A percentile compares a stretch with the other conserved stretches of the same genome.
phyloP scores from a whole-genome alignment of 352 stramenopile species.

The Discostella stelligera region DNA sequence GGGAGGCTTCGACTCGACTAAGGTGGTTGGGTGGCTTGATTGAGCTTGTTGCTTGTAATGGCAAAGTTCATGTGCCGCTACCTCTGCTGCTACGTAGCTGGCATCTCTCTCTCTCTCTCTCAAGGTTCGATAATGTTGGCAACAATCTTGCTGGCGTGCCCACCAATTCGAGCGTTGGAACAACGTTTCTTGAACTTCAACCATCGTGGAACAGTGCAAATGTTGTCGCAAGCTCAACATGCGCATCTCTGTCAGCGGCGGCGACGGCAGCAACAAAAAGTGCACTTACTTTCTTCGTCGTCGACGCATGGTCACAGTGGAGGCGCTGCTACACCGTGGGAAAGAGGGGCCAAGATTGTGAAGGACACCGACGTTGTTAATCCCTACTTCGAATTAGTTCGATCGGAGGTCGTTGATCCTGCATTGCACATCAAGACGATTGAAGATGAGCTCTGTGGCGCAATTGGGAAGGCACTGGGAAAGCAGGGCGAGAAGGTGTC shows the following conservation, averaged over 20 bases:
- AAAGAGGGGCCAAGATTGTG: conserved; percentile 59
- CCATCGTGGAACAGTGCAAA: not conserved
- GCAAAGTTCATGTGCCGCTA: no score
- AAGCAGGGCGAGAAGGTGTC: conserved; percentile 74
- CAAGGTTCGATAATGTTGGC: no score
- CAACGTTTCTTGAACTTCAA: not conserved
- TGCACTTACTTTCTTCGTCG: conserved; percentile 1
- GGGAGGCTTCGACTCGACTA: no score
- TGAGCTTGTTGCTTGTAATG: no score
- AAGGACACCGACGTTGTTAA: conserved; percentile 70
- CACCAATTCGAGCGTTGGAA: not conserved
- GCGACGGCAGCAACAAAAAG: not conserved
- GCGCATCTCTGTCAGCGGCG: not conserved
- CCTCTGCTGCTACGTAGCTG: no score
- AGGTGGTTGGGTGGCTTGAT: no score
- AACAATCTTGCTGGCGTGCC: no score
- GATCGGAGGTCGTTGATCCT: conserved; percentile 58
- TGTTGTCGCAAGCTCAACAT: no score
- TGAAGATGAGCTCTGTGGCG: conserved; percentile 77
- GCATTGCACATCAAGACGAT: conserved; percentile 76
- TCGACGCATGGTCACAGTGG: not conserved
- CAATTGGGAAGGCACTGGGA: conserved; percentile 78
- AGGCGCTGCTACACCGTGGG: conserved; percentile 40
- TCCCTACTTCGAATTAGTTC: conserved; percentile 62
- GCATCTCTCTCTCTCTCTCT: no score